Percentiles rank a stretch among this genome's conserved stretches.
phyloP scores from a whole-genome alignment of 192 early-diverging fungal genomes.

The Backusella sp. region DNA sequence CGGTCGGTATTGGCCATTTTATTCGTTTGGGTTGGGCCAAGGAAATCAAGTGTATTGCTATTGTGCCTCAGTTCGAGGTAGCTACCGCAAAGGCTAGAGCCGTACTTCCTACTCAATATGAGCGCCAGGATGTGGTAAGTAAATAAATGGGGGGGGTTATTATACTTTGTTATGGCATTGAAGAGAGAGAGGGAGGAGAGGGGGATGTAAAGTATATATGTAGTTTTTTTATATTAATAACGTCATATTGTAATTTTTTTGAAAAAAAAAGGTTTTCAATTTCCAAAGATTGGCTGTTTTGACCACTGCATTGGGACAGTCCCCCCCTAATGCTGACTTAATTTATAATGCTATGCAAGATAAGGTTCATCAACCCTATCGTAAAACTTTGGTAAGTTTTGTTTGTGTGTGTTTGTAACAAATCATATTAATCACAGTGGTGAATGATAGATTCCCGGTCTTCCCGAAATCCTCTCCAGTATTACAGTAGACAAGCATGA shows the following conservation, averaged over 20 bases:
- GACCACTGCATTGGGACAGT: slow-evolving; percentile 72
- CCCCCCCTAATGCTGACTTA: slow-evolving; percentile 70
- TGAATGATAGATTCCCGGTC: slow-evolving; percentile 69
- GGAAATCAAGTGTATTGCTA: slow-evolving; percentile 70
- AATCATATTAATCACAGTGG: neutral
- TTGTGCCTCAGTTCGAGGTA: slow-evolving; percentile 91
- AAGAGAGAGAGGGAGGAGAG: neutral
- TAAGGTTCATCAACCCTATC: slow-evolving; percentile 94
- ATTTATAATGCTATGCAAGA: slow-evolving; percentile 95
- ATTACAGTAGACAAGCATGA: slow-evolving; percentile 72
- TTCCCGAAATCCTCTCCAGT: slow-evolving; percentile 79
- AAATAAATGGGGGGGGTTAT: neutral
- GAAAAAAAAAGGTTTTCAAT: slow-evolving; percentile 65
- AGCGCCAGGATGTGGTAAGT: slow-evolving; percentile 78
- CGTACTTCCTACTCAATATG: slow-evolving; percentile 78
- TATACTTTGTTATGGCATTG: neutral
- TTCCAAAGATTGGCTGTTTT: slow-evolving; percentile 94
- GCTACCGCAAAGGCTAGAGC: slow-evolving; percentile 89
- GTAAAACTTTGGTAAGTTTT: slow-evolving; percentile 76
- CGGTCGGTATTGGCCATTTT: slow-evolving; percentile 66
- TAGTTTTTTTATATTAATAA: neutral
- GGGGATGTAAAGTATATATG: neutral
- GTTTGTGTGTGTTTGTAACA: neutral
- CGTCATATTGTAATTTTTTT: neutral
- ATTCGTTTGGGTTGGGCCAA: slow-evolving; percentile 65